Percentiles rank a stretch among this genome's conserved stretches.
Evolutionary conservation across 2,329 filamentous ascomycete genomes (phyloP).

Genomic region (Pseudocercospora crystallina): DNA sequence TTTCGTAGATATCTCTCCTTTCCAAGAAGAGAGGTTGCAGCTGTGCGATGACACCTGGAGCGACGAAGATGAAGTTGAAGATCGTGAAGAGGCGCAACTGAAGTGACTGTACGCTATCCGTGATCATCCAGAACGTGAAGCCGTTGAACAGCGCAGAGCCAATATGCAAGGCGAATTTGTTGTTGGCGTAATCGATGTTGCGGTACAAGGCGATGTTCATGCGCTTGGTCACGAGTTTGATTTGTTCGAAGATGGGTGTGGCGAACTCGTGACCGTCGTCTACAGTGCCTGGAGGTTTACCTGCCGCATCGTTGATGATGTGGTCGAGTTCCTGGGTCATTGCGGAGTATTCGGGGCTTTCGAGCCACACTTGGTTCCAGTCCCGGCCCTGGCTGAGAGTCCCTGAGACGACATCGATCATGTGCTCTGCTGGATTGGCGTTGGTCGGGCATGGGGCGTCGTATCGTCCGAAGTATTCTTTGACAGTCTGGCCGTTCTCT

Average conservation of each 20-base stretch:
- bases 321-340: conserved; percentile 43
- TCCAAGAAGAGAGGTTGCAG: conserved; percentile 61
- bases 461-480: conserved; percentile 54
- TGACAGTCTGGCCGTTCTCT: conserved; percentile 41
- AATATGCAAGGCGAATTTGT: conserved; percentile 60
- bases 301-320: conserved; percentile 39
- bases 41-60: conserved; percentile 53
- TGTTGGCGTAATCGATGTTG: conserved; percentile 66
- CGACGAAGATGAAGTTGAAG: conserved; percentile 39
- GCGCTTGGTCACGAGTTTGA: conserved; percentile 42
- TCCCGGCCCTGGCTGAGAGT: conserved; percentile 43
- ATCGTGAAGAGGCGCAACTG: conserved; percentile 36
- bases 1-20: conserved; percentile 59
- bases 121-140: conserved; percentile 51
- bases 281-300: conserved; percentile 36
- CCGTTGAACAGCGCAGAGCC: conserved; percentile 50
- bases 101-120: conserved; percentile 36
- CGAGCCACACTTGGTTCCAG: conserved; percentile 48
- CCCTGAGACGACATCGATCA: conserved; percentile 50
- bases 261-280: conserved; percentile 48
- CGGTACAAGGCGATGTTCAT: conserved; percentile 62
- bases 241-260: conserved; percentile 44
- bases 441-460: conserved; percentile 53
- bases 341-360: conserved; percentile 38
- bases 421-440: conserved; percentile 56